phyloP scores from a whole-genome alignment of 2,329 filamentous ascomycete genomes.

The Aspergillus melleus region DNA sequence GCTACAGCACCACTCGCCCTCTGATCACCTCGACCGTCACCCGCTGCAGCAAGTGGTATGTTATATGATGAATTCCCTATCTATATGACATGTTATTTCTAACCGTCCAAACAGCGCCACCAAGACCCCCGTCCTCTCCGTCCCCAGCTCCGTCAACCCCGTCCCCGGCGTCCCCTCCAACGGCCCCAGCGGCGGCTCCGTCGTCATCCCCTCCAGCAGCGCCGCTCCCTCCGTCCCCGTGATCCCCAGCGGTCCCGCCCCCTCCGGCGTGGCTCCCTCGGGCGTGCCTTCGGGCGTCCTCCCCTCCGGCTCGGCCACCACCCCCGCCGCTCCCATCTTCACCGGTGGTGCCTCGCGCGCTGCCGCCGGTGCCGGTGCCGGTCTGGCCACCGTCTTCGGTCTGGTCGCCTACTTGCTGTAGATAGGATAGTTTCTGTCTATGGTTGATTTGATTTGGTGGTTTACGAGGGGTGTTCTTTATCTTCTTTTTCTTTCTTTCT shows the following conservation, averaged over 20 bases:
- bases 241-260: slow-evolving; percentile 12
- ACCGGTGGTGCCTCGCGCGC: slow-evolving; percentile 55
- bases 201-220: slow-evolving; percentile 14
- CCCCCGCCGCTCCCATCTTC: slow-evolving; percentile 38
- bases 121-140: slow-evolving; percentile 18
- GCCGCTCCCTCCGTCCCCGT: slow-evolving; percentile 13
- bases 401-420: slow-evolving; percentile 51
- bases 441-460: not conserved
- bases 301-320: slow-evolving; percentile 24
- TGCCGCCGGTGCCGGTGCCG: slow-evolving; percentile 49
- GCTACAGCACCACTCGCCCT: slow-evolving; percentile 63
- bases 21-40: slow-evolving; percentile 55
- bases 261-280: slow-evolving; percentile 20
- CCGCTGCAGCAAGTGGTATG: slow-evolving; percentile 45
- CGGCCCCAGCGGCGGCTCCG: slow-evolving; percentile 14
- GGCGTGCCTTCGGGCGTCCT: slow-evolving; percentile 20
- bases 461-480: not conserved
- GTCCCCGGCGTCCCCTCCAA: slow-evolving; percentile 8
- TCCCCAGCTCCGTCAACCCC: slow-evolving; percentile 10
- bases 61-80: not conserved
- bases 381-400: slow-evolving; percentile 55
- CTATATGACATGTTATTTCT: slow-evolving; percentile 4
- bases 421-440: slow-evolving; percentile 32
- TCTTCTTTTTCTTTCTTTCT: not conserved
- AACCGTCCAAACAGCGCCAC: slow-evolving; percentile 21